These are phyloP conservation scores for Usnea hakonensis DNA, from an alignment of 495 filamentous ascomycete genomes.

Conservation along the genomic window DNA sequence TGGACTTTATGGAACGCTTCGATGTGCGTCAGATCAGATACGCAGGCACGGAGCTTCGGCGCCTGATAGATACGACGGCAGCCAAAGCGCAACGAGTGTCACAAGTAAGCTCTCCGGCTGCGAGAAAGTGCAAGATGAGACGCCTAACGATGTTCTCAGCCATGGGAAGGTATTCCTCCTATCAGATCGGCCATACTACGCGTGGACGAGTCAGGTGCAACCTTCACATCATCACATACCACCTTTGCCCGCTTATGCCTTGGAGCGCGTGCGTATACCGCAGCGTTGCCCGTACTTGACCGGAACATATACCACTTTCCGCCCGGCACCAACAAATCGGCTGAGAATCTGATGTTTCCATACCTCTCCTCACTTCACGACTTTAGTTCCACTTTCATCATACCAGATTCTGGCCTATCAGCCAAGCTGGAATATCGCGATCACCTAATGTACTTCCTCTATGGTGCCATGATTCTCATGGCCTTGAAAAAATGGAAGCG, in stretches of 20 bases:
- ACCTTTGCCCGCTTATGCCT: conserved; percentile 54
- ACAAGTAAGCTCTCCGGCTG: conserved; percentile 32
- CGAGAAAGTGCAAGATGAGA: not conserved
- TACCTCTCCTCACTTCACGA: conserved; percentile 30
- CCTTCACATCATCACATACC: conserved; percentile 63
- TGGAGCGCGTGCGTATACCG: conserved; percentile 43
- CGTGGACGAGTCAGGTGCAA: conserved; percentile 61
- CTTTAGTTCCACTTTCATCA: conserved; percentile 45
- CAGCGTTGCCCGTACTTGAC: conserved; percentile 59
- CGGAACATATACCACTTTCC: conserved; percentile 62
- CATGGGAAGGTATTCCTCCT: conserved; percentile 50
- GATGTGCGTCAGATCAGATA: conserved; percentile 55
- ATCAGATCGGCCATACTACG: conserved; percentile 60
- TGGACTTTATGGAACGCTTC: conserved; percentile 44
- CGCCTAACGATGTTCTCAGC: conserved; percentile 32
- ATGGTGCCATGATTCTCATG: conserved; percentile 73
- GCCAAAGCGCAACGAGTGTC: conserved; percentile 33
- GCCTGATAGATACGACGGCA: conserved; percentile 43
- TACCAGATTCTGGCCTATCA: conserved; percentile 49
- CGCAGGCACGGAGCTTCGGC: conserved; percentile 44
- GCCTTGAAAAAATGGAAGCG: conserved; percentile 61
- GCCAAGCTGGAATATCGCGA: conserved; percentile 46
- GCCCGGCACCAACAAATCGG: conserved; percentile 10
- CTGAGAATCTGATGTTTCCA: conserved; percentile 12
- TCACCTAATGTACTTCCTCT: conserved; percentile 70